Conservation (phyloP, 1,284 basidiomycete species). For the Boletus semigastroideus region DNA sequence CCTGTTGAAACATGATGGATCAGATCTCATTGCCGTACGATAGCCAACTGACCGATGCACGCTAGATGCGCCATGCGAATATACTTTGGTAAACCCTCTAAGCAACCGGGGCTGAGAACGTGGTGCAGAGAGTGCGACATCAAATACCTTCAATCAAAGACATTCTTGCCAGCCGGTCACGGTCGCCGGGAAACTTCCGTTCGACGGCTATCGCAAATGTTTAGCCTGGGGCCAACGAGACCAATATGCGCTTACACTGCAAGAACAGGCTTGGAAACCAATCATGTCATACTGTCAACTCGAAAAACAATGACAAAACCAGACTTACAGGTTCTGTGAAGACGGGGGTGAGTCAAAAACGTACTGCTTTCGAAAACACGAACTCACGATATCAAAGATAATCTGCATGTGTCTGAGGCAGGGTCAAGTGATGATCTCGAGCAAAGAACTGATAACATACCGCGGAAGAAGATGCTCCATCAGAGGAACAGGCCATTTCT, state of each 20-base stretch:
- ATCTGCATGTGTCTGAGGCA: slow-evolving; percentile 73
- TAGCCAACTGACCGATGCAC: slow-evolving; percentile 55
- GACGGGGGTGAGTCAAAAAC: slow-evolving; percentile 5
- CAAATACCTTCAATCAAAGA: slow-evolving; percentile 79
- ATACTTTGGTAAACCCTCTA: slow-evolving; percentile 81
- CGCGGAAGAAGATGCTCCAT: slow-evolving; percentile 80
- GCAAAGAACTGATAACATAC: slow-evolving; percentile 25
- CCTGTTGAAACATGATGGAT: slow-evolving; percentile 36
- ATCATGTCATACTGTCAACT: background rate
- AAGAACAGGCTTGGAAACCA: slow-evolving; percentile 53
- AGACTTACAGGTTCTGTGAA: slow-evolving; percentile 49
- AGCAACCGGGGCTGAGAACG: slow-evolving; percentile 1
- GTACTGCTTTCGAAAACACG: background rate
- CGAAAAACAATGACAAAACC: background rate
- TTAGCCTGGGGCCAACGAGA: background rate
- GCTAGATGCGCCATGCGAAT: slow-evolving; percentile 88
- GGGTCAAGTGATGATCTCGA: background rate
- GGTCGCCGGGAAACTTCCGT: slow-evolving; percentile 84
- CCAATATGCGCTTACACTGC: slow-evolving; percentile 44
- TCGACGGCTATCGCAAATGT: slow-evolving; percentile 65
- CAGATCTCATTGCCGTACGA: background rate
- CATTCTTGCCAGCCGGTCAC: slow-evolving; percentile 79
- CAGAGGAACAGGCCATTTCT: slow-evolving; percentile 88
- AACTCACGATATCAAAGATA: slow-evolving; percentile 82
- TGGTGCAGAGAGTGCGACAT: background rate